These are phyloP conservation scores for Ogataea neopini DNA, from an alignment of 805 yeast species.

Conservation along the genomic window DNA sequence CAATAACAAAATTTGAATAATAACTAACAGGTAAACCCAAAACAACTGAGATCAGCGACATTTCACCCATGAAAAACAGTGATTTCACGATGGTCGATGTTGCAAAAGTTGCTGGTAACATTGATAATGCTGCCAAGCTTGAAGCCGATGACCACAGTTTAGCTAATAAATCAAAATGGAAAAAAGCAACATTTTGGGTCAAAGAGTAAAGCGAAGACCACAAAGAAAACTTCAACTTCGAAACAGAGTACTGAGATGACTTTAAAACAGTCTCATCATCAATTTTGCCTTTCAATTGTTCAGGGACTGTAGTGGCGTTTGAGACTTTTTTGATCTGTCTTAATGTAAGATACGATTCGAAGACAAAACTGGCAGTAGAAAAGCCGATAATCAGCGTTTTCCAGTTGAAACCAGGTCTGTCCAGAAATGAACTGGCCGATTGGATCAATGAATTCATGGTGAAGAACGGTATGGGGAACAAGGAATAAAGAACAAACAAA, in stretches of 20 bases:
- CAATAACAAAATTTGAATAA: conserved; percentile 83
- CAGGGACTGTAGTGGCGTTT: conserved; percentile 60
- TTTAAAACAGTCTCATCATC: conserved; percentile 72
- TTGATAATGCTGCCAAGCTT: conserved; percentile 29
- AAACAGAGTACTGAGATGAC: conserved; percentile 74
- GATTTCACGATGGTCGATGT: conserved; percentile 69
- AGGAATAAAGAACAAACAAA: neutral
- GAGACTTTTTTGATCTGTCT: conserved; percentile 73
- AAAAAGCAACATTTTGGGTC: conserved; percentile 55
- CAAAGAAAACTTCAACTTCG: conserved; percentile 72
- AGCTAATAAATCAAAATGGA: conserved; percentile 66
- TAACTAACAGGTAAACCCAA: conserved; percentile 67
- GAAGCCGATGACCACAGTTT: conserved; percentile 57
- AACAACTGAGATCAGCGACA: conserved; percentile 51
- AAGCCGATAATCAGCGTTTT: conserved; percentile 71
- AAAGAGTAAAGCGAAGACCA: conserved; percentile 52
- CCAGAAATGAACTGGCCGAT: conserved; percentile 52
- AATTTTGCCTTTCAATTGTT: conserved; percentile 64
- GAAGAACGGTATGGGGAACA: too few species aligned
- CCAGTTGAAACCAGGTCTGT: conserved; percentile 77
- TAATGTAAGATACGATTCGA: conserved; percentile 69
- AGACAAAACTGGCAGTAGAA: conserved; percentile 70
- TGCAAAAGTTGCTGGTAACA: conserved; percentile 33
- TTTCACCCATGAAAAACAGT: conserved; percentile 57
- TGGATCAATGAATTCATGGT: conserved; percentile 33